A percentile compares a stretch with the other conserved stretches of the same genome.
Evolutionary conservation across 345 rosid genomes (phyloP).

Genomic region (Eucalyptus brandiana): DNA sequence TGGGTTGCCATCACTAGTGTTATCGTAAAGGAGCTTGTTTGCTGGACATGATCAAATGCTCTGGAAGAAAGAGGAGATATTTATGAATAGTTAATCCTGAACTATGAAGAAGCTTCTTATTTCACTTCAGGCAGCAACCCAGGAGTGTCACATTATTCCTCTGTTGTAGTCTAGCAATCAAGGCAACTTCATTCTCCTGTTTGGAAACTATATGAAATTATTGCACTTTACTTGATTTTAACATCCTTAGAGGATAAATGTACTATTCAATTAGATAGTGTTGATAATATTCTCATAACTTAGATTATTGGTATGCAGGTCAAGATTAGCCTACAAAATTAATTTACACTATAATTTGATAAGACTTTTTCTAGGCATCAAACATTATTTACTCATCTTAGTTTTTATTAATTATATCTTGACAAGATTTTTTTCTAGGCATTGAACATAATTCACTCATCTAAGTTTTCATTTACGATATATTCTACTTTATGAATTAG

Average conservation of each 20-base stretch:
- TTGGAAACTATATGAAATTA: not conserved
- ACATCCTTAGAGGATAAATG: not conserved
- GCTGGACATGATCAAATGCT: not conserved
- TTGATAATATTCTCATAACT: not conserved
- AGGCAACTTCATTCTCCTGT: too few relatives aligned
- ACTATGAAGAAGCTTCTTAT: too few relatives aligned
- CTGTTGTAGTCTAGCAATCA: too few relatives aligned
- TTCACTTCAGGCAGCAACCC: too few relatives aligned
- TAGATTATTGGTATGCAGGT: not conserved
- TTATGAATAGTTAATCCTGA: too few relatives aligned
- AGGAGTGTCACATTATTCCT: too few relatives aligned
- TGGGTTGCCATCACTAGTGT: not conserved
- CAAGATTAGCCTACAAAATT: not conserved
- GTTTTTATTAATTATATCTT: not conserved
- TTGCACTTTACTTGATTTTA: not conserved
- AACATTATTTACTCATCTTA: not conserved
- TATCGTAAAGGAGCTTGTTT: not conserved
- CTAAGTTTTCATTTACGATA: not conserved
- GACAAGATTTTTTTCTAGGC: not conserved
- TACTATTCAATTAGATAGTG: not conserved
- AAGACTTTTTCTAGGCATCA: not conserved
- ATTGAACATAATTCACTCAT: not conserved
- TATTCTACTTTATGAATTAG: not conserved
- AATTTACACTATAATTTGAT: not conserved
- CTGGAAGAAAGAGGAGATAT: not conserved